phyloP scores from a whole-genome alignment of 2,329 filamentous ascomycete genomes.

The Rutstroemia sp. region DNA sequence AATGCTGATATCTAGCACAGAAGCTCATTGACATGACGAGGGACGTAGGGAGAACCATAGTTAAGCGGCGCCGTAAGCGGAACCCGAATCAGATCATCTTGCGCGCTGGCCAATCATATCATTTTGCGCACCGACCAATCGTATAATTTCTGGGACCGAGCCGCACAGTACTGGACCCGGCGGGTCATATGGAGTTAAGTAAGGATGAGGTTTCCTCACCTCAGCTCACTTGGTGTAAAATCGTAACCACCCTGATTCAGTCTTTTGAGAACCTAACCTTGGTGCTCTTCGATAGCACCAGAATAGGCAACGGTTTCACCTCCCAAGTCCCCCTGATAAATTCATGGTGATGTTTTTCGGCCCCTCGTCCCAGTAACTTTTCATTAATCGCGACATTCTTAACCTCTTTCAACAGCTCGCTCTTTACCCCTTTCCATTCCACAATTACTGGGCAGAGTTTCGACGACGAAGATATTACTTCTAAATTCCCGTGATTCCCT shows the following conservation, averaged over 20 bases:
- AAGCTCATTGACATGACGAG: no score
- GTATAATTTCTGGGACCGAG: no score
- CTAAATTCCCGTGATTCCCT: background rate
- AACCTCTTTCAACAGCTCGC: conserved; percentile 1
- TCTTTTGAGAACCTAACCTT: conserved; percentile 8
- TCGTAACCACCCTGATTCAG: conserved; percentile 2
- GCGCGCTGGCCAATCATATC: no score
- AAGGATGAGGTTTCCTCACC: background rate
- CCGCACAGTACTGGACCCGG: no score
- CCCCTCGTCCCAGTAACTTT: conserved; percentile 1
- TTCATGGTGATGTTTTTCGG: conserved; percentile 9
- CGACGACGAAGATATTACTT: background rate
- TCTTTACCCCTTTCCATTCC: background rate
- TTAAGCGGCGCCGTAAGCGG: no score
- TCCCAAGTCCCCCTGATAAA: conserved; percentile 9
- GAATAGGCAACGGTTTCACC: conserved; percentile 7
- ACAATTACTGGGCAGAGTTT: background rate
- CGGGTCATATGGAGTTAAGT: background rate
- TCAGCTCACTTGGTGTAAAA: background rate
- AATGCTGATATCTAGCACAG: no score
- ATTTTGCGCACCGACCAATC: no score
- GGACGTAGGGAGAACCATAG: no score
- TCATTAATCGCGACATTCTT: conserved; percentile 10
- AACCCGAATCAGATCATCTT: no score
- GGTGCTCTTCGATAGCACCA: conserved; percentile 8